Base-by-base conservation (phyloP, 768 basidiomycete genomes). In the Calocera cornea region DNA sequence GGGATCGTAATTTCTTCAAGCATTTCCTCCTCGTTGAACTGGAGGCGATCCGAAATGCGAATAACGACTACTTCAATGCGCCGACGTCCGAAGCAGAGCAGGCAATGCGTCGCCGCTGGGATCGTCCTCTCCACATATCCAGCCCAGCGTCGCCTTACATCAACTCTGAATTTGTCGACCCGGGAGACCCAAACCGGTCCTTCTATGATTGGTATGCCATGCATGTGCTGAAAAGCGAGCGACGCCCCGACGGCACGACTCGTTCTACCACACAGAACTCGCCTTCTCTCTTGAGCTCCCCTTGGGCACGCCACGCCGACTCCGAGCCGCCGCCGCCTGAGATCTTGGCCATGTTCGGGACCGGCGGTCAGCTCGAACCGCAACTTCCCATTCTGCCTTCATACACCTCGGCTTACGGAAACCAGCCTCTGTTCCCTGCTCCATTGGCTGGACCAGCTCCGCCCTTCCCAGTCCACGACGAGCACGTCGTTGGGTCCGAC, bases 21-120 rank as follows among this genome's bases (percentile, higher is more conserved):
- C 54, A 60, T 19, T 60, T 60, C 54, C 54, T 60, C 14, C 31
- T 60, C 14, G 54, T 60, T 22, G 54, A 60, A 19, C 19, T 60
- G 16, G 54, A 60, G 7, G 54, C 54, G 19, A 60, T 60, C 54
- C 14, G 31, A 19, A 33, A 11, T 29, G 54, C 54, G 8, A 60
- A 60, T 19, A 60, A 60, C 22, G 54, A 60, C 27, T 60, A 60
- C 31, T 60, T 60, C 54, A 60, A 60, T 33, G 22, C 54, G 3
- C 54, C 54, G 14, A 60, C 54, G 16, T 5, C 7, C 31, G 54
- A 60, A 16, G 54, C 54, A 11, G 54, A 60, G 24, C 54, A 60
- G 31, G 54, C 54, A 10, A 60, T 60, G 54, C 54, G 54, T 33
- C 54, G 54, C 22, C 54, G 54, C 14, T 60, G 54, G 54, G 54